Percentiles rank a stretch among this genome's conserved stretches.
Conservation (phyloP, 2,329 filamentous ascomycete genomes). For the Nigrograna mackinnonii region DNA sequence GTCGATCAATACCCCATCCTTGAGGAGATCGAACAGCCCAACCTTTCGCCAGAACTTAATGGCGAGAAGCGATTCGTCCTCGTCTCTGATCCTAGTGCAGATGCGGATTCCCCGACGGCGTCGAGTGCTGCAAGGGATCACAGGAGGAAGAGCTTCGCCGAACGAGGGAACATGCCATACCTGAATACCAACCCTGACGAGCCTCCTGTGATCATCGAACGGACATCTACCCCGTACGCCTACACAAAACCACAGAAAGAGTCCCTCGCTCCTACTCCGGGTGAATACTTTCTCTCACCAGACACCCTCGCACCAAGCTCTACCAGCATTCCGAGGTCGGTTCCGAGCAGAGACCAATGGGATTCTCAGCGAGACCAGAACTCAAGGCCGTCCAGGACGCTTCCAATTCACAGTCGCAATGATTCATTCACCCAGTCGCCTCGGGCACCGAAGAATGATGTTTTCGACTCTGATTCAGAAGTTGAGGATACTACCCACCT, state of each 20-base stretch:
- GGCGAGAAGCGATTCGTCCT: conserved; percentile 69
- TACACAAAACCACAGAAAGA: conserved; percentile 43
- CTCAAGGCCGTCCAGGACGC: conserved; percentile 27
- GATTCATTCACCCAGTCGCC: conserved; percentile 23
- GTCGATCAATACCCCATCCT: conserved; percentile 72
- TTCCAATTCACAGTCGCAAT: conserved; percentile 26
- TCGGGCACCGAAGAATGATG: conserved; percentile 18
- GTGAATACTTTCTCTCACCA: conserved; percentile 52
- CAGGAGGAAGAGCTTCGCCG: conserved; percentile 35
- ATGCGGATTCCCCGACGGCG: conserved; percentile 9
- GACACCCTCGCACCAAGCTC: conserved; percentile 49
- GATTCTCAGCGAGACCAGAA: conserved; percentile 22
- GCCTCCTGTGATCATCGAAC: conserved; percentile 43
- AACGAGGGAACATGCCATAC: conserved; percentile 36
- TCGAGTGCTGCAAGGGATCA: conserved; percentile 9
- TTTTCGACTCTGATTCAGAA: conserved; percentile 36
- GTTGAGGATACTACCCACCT: conserved; percentile 32
- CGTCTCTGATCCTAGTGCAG: conserved; percentile 42
- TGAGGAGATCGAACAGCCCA: conserved; percentile 57
- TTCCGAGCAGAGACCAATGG: conserved; percentile 17
- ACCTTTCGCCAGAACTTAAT: conserved; percentile 45
- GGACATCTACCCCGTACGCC: conserved; percentile 51
- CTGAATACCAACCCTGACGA: conserved; percentile 40
- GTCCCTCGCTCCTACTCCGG: conserved; percentile 35
- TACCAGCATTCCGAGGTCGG: conserved; percentile 27